Conservation (phyloP, 495 filamentous ascomycete species). For the Aspergillus panamensis region DNA sequence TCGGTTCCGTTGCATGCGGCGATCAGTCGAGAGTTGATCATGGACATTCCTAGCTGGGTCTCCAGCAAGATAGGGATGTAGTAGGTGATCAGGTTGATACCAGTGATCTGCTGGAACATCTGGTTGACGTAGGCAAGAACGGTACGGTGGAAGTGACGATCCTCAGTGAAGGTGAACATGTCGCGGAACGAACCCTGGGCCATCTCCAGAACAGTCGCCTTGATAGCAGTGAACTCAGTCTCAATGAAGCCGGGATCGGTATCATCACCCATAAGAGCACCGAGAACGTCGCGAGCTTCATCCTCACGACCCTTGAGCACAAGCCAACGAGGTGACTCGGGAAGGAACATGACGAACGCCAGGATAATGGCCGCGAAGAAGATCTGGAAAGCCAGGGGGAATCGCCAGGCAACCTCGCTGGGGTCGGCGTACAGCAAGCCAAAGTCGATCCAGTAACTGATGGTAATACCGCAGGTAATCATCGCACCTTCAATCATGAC, state of each 20-base stretch:
- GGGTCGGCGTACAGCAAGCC: slow-evolving; percentile 64
- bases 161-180: slow-evolving; percentile 66
- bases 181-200: slow-evolving; percentile 62
- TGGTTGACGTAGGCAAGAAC: slow-evolving; percentile 72
- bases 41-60: slow-evolving; percentile 51
- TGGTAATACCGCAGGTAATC: slow-evolving; percentile 67
- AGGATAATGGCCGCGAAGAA: slow-evolving; percentile 62
- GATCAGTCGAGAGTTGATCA: slow-evolving; percentile 60
- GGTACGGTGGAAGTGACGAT: slow-evolving; percentile 72
- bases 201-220: slow-evolving; percentile 72
- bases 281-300: slow-evolving; percentile 61
- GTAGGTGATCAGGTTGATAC: slow-evolving; percentile 75
- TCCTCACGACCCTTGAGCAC: slow-evolving; percentile 64
- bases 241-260: slow-evolving; percentile 53
- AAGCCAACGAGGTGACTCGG: slow-evolving; percentile 74
- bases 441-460: slow-evolving; percentile 75
- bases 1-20: slow-evolving; percentile 70
- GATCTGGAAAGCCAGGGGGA: slow-evolving; percentile 71
- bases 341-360: slow-evolving; percentile 58
- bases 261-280: slow-evolving; percentile 54
- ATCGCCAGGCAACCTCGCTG: slow-evolving; percentile 65
- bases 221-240: slow-evolving; percentile 67
- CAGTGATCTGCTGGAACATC: slow-evolving; percentile 73
- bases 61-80: slow-evolving; percentile 66
- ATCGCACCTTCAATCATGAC: slow-evolving; percentile 76